A percentile compares a stretch with the other conserved stretches of the same genome.
These are phyloP conservation scores for Globisporangium splendens DNA, from an alignment of 352 stramenopile species.

Conservation along the genomic window DNA sequence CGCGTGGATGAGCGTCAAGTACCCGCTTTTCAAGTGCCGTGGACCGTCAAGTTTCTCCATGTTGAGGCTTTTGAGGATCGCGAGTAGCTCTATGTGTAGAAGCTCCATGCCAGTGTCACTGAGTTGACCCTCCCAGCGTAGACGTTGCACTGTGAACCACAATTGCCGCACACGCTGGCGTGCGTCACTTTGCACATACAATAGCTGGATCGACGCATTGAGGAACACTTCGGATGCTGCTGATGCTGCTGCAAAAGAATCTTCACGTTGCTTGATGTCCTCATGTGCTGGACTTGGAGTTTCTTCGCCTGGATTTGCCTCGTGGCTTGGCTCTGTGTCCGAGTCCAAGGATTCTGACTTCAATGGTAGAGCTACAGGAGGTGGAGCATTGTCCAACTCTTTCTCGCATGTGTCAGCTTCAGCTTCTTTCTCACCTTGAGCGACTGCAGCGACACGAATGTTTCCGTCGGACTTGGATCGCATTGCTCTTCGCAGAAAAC, in stretches of 20 bases:
- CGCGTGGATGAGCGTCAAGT: constrained; percentile 47
- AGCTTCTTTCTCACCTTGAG: neutral
- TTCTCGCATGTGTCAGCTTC: neutral
- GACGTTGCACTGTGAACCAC: constrained; percentile 55
- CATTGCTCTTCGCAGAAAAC: neutral
- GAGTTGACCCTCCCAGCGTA: constrained; percentile 41
- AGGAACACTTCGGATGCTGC: constrained; percentile 38
- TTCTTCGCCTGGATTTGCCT: neutral
- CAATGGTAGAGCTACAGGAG: neutral
- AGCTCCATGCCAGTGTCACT: constrained; percentile 29
- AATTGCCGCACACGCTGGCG: constrained; percentile 56
- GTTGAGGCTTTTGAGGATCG: constrained; percentile 39
- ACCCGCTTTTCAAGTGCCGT: constrained; percentile 40
- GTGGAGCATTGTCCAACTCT: neutral
- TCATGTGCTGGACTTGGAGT: neutral
- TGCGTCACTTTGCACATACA: constrained; percentile 59
- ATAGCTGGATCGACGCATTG: constrained; percentile 57
- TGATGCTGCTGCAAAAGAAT: neutral
- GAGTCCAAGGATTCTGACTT: neutral
- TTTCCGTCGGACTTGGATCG: neutral
- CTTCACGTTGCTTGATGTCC: constrained; percentile 2
- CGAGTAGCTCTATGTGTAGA: constrained; percentile 31
- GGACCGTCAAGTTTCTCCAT: constrained; percentile 59
- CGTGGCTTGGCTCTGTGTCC: neutral
- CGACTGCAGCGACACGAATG: neutral